These are phyloP conservation scores for Naganishia sp. DNA, from an alignment of 1,284 basidiomycete genomes.

Conservation along the genomic window DNA sequence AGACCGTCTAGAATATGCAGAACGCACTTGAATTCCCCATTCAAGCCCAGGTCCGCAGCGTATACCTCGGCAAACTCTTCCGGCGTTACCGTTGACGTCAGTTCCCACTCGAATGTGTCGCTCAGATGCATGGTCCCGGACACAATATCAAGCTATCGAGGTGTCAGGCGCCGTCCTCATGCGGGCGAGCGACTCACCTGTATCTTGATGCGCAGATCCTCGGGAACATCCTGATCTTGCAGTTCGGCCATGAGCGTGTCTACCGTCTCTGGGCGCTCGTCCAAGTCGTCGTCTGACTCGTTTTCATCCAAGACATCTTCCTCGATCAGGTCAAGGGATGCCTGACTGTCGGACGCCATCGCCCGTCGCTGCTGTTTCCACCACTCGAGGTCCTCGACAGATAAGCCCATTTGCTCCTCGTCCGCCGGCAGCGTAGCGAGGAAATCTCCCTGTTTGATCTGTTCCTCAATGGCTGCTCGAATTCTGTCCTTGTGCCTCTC, in stretches of 20 bases:
- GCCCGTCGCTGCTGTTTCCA: slow-evolving; percentile 27
- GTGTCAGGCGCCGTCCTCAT: slow-evolving; percentile 31
- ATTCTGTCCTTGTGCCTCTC: slow-evolving; percentile 71
- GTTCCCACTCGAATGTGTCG: slow-evolving; percentile 98
- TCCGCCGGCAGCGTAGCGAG: slow-evolving; percentile 11
- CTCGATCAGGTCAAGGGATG: slow-evolving; percentile 36
- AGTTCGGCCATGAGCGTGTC: slow-evolving; percentile 51
- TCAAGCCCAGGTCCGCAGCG: slow-evolving; percentile 80
- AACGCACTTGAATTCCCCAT: slow-evolving; percentile 92
- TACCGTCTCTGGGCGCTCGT: slow-evolving; percentile 37
- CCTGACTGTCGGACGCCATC: neutral
- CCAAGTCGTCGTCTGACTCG: slow-evolving; percentile 36
- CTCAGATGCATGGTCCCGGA: slow-evolving; percentile 90
- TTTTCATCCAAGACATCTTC: slow-evolving; percentile 44
- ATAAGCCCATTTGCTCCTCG: slow-evolving; percentile 7
- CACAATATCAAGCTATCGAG: slow-evolving; percentile 82
- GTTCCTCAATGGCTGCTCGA: slow-evolving; percentile 80
- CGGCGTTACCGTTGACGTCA: slow-evolving; percentile 75
- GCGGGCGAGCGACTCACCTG: slow-evolving; percentile 62
- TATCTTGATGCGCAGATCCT: slow-evolving; percentile 87
- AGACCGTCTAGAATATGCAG: neutral
- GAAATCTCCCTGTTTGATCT: slow-evolving; percentile 63
- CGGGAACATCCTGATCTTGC: slow-evolving; percentile 57
- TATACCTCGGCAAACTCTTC: slow-evolving; percentile 92
- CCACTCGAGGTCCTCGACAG: slow-evolving; percentile 32